phyloP scores from a whole-genome alignment of 1,139 yeast genomes.

The Geotrichum reessii region DNA sequence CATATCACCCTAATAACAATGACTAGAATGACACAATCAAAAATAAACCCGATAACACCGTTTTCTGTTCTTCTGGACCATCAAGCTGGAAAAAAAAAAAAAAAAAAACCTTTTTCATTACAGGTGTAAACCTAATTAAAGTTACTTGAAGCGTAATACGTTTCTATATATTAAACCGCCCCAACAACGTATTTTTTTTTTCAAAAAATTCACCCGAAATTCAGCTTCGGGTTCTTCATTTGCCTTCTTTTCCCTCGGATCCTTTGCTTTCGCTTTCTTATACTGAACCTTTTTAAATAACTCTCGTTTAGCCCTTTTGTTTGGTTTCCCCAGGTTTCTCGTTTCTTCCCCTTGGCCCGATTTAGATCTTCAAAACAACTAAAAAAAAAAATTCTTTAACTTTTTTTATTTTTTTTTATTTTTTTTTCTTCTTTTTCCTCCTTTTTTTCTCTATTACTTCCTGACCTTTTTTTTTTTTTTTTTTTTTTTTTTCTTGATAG shows the following conservation, averaged over 20 bases:
- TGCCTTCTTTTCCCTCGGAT: neutral
- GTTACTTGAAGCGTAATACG: no score
- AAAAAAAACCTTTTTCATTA: no score
- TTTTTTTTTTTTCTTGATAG: neutral
- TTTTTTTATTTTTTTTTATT: neutral
- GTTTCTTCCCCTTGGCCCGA: neutral
- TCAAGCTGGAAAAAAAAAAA: no score
- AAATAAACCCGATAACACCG: no score
- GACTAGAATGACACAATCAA: no score
- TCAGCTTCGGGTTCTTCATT: neutral
- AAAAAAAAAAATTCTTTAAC: neutral
- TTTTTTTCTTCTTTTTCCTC: neutral
- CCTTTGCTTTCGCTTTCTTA: neutral
- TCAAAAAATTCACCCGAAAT: no score
- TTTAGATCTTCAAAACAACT: neutral
- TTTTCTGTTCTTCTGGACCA: no score
- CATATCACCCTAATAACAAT: no score
- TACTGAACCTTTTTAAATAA: neutral
- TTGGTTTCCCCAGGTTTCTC: neutral
- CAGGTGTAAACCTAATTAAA: no score
- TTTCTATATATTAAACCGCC: no score
- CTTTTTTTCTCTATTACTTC: neutral
- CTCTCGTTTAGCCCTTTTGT: neutral
- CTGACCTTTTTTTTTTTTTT: no score
- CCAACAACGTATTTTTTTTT: no score